Conservation (phyloP, 331 rosid species). For the Quercus lobata region DNA sequence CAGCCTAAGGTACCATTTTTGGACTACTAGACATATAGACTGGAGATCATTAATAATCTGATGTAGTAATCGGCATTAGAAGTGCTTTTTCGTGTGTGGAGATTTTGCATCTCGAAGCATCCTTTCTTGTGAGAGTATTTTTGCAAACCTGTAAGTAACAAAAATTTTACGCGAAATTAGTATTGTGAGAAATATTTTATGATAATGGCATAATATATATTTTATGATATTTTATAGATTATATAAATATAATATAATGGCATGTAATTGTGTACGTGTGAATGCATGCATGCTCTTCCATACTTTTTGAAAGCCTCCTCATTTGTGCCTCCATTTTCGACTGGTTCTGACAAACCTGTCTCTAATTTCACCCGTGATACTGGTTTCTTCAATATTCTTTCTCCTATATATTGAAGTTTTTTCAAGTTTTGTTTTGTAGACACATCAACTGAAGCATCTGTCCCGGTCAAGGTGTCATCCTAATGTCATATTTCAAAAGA, state of each 20-base stretch:
- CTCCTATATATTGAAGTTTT: constrained; percentile 23
- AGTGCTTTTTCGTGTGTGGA: background rate
- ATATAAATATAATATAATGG: too few relatives aligned
- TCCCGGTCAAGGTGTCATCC: constrained; percentile 37
- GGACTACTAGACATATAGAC: too few relatives aligned
- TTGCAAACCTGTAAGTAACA: constrained; percentile 16
- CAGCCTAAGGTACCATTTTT: too few relatives aligned
- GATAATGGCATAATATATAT: too few relatives aligned
- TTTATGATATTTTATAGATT: too few relatives aligned
- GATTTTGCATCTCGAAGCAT: background rate
- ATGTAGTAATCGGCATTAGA: background rate
- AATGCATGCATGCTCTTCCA: background rate
- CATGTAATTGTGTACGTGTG: background rate
- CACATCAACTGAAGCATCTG: constrained; percentile 24
- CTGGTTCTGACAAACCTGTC: constrained; percentile 18
- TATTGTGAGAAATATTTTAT: too few relatives aligned
- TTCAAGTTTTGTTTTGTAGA: constrained; percentile 28
- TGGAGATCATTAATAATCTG: too few relatives aligned
- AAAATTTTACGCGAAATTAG: background rate
- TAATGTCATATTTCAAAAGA: background rate
- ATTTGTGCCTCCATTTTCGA: constrained; percentile 21
- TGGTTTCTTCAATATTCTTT: constrained; percentile 25
- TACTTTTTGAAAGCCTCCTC: constrained; percentile 40
- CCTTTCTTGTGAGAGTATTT: background rate
- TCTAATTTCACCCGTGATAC: constrained; percentile 32